Conservation (phyloP, 768 basidiomycete species). For the Leccinellum albellum region DNA sequence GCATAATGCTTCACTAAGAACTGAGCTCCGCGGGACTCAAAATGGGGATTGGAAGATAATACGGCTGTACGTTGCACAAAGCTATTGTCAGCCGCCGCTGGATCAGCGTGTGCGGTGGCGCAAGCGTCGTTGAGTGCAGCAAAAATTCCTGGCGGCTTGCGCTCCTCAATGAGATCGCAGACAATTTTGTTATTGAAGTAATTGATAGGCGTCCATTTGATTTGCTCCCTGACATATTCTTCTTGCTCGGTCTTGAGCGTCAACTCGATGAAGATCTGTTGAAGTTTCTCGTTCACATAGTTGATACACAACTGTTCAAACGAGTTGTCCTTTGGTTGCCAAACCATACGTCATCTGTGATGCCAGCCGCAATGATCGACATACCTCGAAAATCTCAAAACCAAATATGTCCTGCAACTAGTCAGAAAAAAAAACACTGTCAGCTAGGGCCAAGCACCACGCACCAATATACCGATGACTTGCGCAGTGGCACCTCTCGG, state of each 20-base stretch:
- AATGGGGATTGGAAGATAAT: slow-evolving; percentile 84
- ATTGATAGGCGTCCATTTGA: slow-evolving; percentile 99
- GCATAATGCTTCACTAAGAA: slow-evolving; percentile 97
- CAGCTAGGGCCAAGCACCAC: slow-evolving; percentile 17
- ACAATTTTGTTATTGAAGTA: slow-evolving; percentile 99
- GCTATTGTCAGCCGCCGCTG: slow-evolving; percentile 91
- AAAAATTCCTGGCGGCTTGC: slow-evolving; percentile 93
- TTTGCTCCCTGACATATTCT: slow-evolving; percentile 97
- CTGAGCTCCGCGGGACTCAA: slow-evolving; percentile 90
- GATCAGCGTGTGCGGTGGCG: slow-evolving; percentile 97
- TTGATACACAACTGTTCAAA: slow-evolving; percentile 99
- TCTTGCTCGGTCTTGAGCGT: slow-evolving; percentile 99
- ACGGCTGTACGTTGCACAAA: slow-evolving; percentile 88
- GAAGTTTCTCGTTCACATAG: slow-evolving; percentile 99
- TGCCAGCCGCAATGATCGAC: slow-evolving; percentile 2
- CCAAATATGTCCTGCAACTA: slow-evolving; percentile 86
- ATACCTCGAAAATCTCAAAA: slow-evolving; percentile 95
- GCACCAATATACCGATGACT: slow-evolving; percentile 87
- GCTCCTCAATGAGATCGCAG: slow-evolving; percentile 96
- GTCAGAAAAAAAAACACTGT: neutral
- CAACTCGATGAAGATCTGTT: slow-evolving; percentile 98
- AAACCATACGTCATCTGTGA: slow-evolving; percentile 4
- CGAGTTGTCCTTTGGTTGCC: slow-evolving; percentile 74
- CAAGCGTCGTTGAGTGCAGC: slow-evolving; percentile 99
- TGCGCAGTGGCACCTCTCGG: slow-evolving; percentile 68